Conservation (phyloP, 495 filamentous ascomycete genomes). For the Neurospora africana region DNA sequence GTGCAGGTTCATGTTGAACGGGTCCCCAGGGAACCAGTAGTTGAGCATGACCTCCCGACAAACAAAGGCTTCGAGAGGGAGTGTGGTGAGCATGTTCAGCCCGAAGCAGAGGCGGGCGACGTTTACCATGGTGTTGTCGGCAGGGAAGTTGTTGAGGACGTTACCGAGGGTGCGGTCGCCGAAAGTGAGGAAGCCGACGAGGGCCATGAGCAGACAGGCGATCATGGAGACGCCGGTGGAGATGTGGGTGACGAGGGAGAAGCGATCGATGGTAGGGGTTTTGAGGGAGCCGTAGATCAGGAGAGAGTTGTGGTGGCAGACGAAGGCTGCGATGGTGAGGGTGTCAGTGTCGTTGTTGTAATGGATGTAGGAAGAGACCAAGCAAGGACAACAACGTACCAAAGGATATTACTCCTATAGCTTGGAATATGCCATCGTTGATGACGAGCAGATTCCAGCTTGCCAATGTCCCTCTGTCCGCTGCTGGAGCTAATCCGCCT, state of each 20-base stretch:
- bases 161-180: conserved; percentile 87
- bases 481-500: conserved; percentile 57
- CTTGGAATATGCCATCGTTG: conserved; percentile 83
- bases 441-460: conserved; percentile 52
- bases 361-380: background rate
- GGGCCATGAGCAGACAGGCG: conserved; percentile 79
- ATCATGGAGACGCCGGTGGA: conserved; percentile 79
- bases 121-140: conserved; percentile 83
- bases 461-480: conserved; percentile 58
- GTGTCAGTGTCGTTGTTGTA: conserved; percentile 16
- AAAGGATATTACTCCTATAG: conserved; percentile 95
- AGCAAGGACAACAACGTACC: conserved; percentile 38
- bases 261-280: conserved; percentile 89
- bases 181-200: conserved; percentile 85
- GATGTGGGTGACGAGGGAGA: conserved; percentile 83
- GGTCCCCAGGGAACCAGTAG: conserved; percentile 74
- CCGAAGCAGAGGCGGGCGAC: conserved; percentile 91
- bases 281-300: conserved; percentile 94
- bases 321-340: conserved; percentile 50
- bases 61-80: conserved; percentile 93
- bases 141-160: conserved; percentile 94
- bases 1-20: conserved; percentile 74
- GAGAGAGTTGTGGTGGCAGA: conserved; percentile 92
- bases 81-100: conserved; percentile 94
- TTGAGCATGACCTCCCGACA: conserved; percentile 93